Base-by-base conservation (phyloP, 225 moss, liverwort and hornwort species). In the Anthoceros angustus region DNA sequence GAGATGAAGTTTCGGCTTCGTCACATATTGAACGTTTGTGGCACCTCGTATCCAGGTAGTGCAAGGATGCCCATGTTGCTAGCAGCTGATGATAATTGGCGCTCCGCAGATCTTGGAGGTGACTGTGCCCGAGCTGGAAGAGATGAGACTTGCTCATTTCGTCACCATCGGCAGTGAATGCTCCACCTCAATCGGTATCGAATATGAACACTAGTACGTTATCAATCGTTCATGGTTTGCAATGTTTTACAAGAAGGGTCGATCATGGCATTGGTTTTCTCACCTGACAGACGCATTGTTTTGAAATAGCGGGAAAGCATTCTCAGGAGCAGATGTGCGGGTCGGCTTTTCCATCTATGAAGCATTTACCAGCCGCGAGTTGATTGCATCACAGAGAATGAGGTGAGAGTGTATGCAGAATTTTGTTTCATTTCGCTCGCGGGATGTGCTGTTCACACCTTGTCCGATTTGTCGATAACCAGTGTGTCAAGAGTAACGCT, bases 91-190 rank as follows among this genome's bases (percentile, higher is more conserved):
- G 55, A 23, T 18, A 63, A 20, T 7, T 60, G 23, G 21, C 64
- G 61, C 61, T 45, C 68, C 16, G 65, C 74, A 93, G 93, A 61
- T 90, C 41, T 70, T 90, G 67, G 93, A 93, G 76, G 90, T 93
- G 42, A 90, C 83, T 10, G 43, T 93, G 39, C 93, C 93, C 21
- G 93, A 93, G 68, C 77, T 93, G n/a, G 93, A 93, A 75, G 84
- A 87, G 78, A 93, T 93, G 93, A 84, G 93, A 61, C 77, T 93
- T 67, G 86, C 93, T 63, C 93, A 93, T 74, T 93, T 82, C 70
- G 81, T 90, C 15, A 93, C 90, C 43, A 90, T 93, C 20, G 93
- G 90, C 49, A 84, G 90, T 45, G 93, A 93, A 73, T 76, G 86
- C 71, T 67, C 71, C 55, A 74, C 87, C 42, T 84, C 90, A 21